Conservation (phyloP, 169 alveolate species). For the Amoebophrya sp. region DNA sequence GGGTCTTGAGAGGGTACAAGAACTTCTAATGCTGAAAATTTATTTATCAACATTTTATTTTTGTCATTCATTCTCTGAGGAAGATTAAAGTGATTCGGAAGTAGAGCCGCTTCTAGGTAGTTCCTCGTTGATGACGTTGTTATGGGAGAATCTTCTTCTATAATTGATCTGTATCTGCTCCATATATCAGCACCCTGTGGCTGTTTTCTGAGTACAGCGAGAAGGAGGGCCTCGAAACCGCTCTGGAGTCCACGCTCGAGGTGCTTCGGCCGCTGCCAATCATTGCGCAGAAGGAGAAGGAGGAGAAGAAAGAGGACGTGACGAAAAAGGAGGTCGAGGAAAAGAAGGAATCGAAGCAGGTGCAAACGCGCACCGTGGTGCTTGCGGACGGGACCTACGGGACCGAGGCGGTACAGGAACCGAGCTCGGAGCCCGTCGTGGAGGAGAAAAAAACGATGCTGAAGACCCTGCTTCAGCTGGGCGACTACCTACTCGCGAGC, state of each 20-base stretch:
- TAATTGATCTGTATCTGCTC: too few relatives aligned
- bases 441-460: not conserved
- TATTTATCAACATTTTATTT: too few relatives aligned
- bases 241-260: not conserved
- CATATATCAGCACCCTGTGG: conserved; percentile 9
- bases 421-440: not conserved
- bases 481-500: conserved; percentile 1
- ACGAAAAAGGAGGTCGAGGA: not conserved
- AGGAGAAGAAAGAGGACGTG: not conserved
- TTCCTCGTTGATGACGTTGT: too few relatives aligned
- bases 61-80: too few relatives aligned
- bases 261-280: not conserved
- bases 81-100: too few relatives aligned
- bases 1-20: not conserved
- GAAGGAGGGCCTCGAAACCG: not conserved
- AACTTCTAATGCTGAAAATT: too few relatives aligned
- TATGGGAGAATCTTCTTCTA: too few relatives aligned
- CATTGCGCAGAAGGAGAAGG: not conserved
- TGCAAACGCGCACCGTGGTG: conserved; percentile 35
- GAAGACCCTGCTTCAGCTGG: not conserved
- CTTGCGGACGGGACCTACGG: conserved; percentile 43
- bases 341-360: not conserved
- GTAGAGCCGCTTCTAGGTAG: too few relatives aligned
- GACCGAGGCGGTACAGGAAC: conserved; percentile 34
- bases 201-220: not conserved